Percentiles rank a stretch among this genome's conserved stretches.
Conservation (phyloP, 1,284 basidiomycete genomes). For the Puccinia coronata region DNA sequence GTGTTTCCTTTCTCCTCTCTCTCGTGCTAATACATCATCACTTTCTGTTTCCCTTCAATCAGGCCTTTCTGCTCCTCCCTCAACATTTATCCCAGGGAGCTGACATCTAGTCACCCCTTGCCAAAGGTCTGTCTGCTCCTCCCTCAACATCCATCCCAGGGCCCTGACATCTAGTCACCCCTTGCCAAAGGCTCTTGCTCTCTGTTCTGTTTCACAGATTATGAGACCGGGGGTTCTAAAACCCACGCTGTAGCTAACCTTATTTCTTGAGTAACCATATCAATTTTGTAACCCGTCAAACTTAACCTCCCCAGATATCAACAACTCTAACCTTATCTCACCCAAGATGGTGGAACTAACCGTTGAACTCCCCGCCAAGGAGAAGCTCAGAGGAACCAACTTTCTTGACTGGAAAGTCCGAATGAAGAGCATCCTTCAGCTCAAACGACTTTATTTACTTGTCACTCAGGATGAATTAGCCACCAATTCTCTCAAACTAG, state of each 20-base stretch:
- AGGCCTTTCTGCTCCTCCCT: too few species aligned
- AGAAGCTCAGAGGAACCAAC: slow-evolving; percentile 1
- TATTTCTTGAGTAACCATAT: neutral
- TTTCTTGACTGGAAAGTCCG: slow-evolving; percentile 23
- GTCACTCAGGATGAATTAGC: neutral
- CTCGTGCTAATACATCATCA: too few species aligned
- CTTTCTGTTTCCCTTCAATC: too few species aligned
- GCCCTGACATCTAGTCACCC: too few species aligned
- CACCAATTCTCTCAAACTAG: neutral
- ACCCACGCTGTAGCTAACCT: neutral
- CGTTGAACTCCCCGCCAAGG: slow-evolving; percentile 6
- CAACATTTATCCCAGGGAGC: too few species aligned
- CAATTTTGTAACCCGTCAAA: neutral
- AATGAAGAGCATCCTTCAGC: too few species aligned
- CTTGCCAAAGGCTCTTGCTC: too few species aligned
- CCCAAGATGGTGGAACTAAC: slow-evolving; percentile 4
- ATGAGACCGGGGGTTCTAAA: neutral
- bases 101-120: too few species aligned
- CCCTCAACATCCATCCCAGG: too few species aligned
- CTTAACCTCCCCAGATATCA: neutral
- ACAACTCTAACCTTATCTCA: too few species aligned
- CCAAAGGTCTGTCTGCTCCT: too few species aligned
- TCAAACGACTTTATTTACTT: neutral
- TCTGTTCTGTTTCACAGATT: slow-evolving; percentile 21
- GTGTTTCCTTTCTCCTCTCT: too few species aligned